phyloP scores from a whole-genome alignment of 148 eudicot genomes.

The Chenopodium berlandieri region DNA sequence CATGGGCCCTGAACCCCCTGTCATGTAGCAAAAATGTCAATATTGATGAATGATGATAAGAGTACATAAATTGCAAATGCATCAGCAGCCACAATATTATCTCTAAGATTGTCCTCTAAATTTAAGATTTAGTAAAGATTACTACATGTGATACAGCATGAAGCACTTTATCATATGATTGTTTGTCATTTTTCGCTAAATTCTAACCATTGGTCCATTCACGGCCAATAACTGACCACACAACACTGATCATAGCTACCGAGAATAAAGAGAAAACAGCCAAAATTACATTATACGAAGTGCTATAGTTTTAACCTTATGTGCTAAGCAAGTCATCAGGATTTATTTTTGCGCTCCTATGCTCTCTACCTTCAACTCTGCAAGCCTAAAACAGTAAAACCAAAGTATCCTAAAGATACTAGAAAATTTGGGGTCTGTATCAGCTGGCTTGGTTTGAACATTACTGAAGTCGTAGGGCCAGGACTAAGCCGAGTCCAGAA shows the following conservation, averaged over 20 bases:
- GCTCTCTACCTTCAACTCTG: background rate
- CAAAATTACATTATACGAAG: too few species aligned
- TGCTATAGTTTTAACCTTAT: too few species aligned
- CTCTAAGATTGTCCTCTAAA: conserved; percentile 21
- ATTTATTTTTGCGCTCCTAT: too few species aligned
- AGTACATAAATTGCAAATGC: conserved; percentile 8
- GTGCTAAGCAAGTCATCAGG: too few species aligned
- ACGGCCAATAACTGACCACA: conserved; percentile 20
- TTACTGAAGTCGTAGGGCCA: too few species aligned
- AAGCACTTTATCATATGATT: conserved; percentile 3
- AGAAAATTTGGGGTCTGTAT: too few species aligned
- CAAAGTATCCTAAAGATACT: too few species aligned
- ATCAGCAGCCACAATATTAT: conserved; percentile 16
- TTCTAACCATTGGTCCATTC: conserved; percentile 9
- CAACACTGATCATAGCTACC: conserved; percentile 5
- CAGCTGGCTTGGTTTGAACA: too few species aligned
- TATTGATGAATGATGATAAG: background rate
- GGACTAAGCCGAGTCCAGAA: too few species aligned
- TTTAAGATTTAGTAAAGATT: background rate
- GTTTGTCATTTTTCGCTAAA: background rate
- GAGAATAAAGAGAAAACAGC: too few species aligned
- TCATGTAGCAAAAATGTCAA: conserved; percentile 2
- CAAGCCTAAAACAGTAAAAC: background rate
- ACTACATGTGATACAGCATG: background rate
- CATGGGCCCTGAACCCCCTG: conserved; percentile 10